Evolutionary conservation across 345 rosid genomes (phyloP).

Genomic region (Euphorbia pulcherrima): DNA sequence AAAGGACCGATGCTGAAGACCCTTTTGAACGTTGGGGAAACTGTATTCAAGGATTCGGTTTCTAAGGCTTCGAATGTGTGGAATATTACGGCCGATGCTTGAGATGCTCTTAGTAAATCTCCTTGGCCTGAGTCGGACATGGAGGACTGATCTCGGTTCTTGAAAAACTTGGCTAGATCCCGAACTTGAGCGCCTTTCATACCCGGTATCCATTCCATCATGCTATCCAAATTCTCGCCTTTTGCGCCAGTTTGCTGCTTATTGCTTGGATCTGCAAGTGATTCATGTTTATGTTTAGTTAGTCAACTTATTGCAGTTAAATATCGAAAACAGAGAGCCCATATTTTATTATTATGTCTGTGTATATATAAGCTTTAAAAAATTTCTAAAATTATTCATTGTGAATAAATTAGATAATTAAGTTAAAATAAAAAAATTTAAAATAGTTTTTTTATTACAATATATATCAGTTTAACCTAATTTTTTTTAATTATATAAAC

Average conservation of each 20-base stretch:
- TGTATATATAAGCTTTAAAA: too few relatives aligned
- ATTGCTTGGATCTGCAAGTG: slow-evolving; percentile 2
- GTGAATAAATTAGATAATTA: too few relatives aligned
- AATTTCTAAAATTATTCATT: too few relatives aligned
- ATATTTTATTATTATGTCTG: too few relatives aligned
- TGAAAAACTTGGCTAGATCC: slow-evolving; percentile 1
- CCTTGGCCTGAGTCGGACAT: neutral
- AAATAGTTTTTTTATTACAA: too few relatives aligned
- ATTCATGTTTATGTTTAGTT: neutral
- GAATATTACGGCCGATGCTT: slow-evolving; percentile 14
- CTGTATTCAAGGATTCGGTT: neutral
- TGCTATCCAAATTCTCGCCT: slow-evolving; percentile 6
- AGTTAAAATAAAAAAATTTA: too few relatives aligned
- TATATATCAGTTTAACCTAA: too few relatives aligned
- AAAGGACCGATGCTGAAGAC: slow-evolving; percentile 5
- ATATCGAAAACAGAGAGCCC: too few relatives aligned
- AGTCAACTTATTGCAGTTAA: neutral
- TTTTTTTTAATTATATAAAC: too few relatives aligned
- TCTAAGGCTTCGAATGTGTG: slow-evolving; percentile 9
- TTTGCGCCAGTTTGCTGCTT: neutral
- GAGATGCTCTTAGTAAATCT: slow-evolving; percentile 4
- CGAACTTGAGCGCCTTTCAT: slow-evolving; percentile 13
- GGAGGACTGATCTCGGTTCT: neutral
- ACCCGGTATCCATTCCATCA: slow-evolving; percentile 13
- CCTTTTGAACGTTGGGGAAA: slow-evolving; percentile 1